Evolutionary conservation across 2,329 filamentous ascomycete genomes (phyloP).

Genomic region (Aschersonia sp.): DNA sequence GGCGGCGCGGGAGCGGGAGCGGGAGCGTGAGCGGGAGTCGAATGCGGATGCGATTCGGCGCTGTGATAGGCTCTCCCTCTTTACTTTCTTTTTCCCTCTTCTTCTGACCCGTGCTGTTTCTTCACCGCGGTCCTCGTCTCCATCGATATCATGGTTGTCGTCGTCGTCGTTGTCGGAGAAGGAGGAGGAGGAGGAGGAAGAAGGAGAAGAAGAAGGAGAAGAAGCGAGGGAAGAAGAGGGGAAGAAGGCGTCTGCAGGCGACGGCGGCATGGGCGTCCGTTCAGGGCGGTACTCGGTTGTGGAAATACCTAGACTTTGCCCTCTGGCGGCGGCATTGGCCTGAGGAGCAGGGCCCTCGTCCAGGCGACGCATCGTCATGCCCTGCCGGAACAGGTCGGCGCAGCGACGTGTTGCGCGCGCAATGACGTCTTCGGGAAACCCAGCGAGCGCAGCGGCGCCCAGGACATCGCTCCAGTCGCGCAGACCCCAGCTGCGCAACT

Average conservation of each 20-base stretch:
- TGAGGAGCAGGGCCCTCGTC: slow-evolving; percentile 12
- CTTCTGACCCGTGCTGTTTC: no score
- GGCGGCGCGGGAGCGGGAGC: slow-evolving; percentile 10
- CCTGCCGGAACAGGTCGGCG: slow-evolving; percentile 57
- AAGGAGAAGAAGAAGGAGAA: no score
- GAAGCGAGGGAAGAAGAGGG: no score
- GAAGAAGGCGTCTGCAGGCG: neutral
- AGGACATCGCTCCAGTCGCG: slow-evolving; percentile 81
- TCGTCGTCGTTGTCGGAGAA: slow-evolving; percentile 9
- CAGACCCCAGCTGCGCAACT: slow-evolving; percentile 24
- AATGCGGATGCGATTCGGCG: slow-evolving; percentile 13
- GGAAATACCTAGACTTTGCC: slow-evolving; percentile 5
- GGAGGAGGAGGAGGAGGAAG: slow-evolving; percentile 4
- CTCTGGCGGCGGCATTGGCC: slow-evolving; percentile 1
- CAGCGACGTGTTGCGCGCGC: slow-evolving; percentile 61
- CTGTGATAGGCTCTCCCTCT: slow-evolving; percentile 10
- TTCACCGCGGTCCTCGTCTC: no score
- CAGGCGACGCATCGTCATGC: slow-evolving; percentile 51
- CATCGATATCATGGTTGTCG: neutral
- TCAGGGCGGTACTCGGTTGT: slow-evolving; percentile 16
- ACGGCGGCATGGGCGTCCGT: slow-evolving; percentile 10
- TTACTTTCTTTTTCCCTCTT: slow-evolving; percentile 4
- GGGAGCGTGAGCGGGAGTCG: slow-evolving; percentile 7
- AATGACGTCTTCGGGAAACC: slow-evolving; percentile 51
- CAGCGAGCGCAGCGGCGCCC: slow-evolving; percentile 59